Base-by-base conservation (phyloP, 176 grass and related monocot genomes). In the Cenchrus fungigraminus region DNA sequence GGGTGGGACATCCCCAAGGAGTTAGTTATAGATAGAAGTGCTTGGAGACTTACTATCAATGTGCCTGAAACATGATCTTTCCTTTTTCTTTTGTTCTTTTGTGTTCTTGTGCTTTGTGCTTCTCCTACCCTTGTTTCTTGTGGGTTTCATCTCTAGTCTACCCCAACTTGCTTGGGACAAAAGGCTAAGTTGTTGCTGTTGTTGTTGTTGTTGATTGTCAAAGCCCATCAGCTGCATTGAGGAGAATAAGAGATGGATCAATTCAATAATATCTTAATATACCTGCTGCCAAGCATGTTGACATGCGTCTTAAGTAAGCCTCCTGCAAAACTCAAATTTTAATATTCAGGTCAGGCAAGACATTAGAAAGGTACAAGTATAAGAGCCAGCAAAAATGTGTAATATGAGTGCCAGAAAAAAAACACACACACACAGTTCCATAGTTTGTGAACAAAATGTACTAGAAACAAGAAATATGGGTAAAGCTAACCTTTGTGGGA, bases 211-310 rank as follows among this genome's bases (percentile, higher is more conserved):
- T 25, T 25, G 22, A 25, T 25, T 25, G 22, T 25, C 22, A 25
- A 25, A 25, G 22, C 22, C 22, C 22, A 25, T 86, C 5, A 88
- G 52, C 45, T 63, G 65, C 12, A 80, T 44, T 9, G 77, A 71
- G 0, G 50, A 12, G 60, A 7, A 11, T 5, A 42, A 82, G 9
- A 69, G 9, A 55, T 10, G 4, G 10, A 89, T 52, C 3, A 16
- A 71, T 40, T 28, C 0, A 1, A 64, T 75, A 52, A 56, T 79
- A n/a, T 75, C 13, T 12, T 34, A 65, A 58, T 6, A 60, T 77
- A 92, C 97, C 97, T 87, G 97, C 82, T 15, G 93, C 89, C 83
- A 95, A 88, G 79, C 97, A 98, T 75, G 97, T 85, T 54, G 97
- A 92, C 74, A 92, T 91, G 32, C 91, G 89, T 71, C 97, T 90